Evolutionary conservation across 495 filamentous ascomycete species (phyloP), one percentile per base, ranked within the genome.

Genomic region (Penicillium longicatenatum): DNA sequence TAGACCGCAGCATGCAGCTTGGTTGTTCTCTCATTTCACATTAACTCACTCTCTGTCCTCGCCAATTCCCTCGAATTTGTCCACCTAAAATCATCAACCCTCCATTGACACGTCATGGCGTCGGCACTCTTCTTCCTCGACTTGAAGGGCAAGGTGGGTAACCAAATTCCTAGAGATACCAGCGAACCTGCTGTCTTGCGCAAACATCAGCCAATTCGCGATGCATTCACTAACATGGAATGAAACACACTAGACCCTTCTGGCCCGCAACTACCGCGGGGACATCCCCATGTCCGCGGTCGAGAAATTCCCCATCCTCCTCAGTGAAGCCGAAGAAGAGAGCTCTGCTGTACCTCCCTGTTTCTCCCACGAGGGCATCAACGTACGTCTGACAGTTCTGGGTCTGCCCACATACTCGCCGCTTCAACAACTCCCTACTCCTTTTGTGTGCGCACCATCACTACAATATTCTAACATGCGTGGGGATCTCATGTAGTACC

Each of bases 281-380:
- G 95, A 99, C 70, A 96, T 99, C 67, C 95, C 95, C 71, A 98
- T 99, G 95, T 95, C 92, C 54, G 95, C 95, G 44, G 95, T 98
- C 70, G 95, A 99, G 77, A 94, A 94, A 73, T 99, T 99, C 75
- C 95, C 95, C 57, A 84, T 96, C 67, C 91, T 99, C 59, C 85
- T 99, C 57, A 92, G 89, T 73, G 95, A 99, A 79, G 95, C 95
- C 73, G 95, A 99, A 86, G 95, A 99, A 85, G 95, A 99, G 75
- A 94, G 89, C 66, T 97, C 93, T 37, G 93, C 94, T 45, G 94
- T 98, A 24, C 91, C 95, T 35, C 95, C 95, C 65, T 99, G 95
- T 75, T 97, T 99, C 81, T 97, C 93, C 43, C 89, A 96, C 74
- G 94, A 98, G 77, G 95, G 95, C 64, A 95, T 99, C 74, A 99